These are phyloP conservation scores for Salvia splendens DNA, from an alignment of 257 asterid genomes.

Conservation along the genomic window DNA sequence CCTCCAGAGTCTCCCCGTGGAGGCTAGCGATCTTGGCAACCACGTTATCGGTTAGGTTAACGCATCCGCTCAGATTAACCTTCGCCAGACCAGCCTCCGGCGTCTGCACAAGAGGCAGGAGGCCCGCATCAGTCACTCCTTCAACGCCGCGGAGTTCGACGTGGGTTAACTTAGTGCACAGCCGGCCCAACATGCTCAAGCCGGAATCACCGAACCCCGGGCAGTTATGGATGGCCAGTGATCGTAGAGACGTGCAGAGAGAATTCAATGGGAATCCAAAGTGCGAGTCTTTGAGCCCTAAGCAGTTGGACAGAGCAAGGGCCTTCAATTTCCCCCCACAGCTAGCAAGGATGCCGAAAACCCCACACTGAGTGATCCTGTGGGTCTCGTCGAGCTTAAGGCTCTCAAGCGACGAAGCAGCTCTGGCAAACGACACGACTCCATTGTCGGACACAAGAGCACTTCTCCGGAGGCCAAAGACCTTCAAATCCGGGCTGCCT, in stretches of 20 bases:
- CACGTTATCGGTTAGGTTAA: constrained; percentile 58
- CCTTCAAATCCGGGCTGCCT: constrained; percentile 72
- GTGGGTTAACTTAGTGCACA: constrained; percentile 65
- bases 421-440: constrained; percentile 57
- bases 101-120: constrained; percentile 59
- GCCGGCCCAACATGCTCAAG: constrained; percentile 49
- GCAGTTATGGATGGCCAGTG: constrained; percentile 68
- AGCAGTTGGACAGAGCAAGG: constrained; percentile 63
- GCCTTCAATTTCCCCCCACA: constrained; percentile 60
- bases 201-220: constrained; percentile 68
- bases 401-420: constrained; percentile 58
- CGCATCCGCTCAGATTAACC: constrained; percentile 71
- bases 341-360: constrained; percentile 62
- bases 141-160: constrained; percentile 57
- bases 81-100: constrained; percentile 61
- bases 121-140: constrained; percentile 64
- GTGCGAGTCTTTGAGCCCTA: constrained; percentile 60
- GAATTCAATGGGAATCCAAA: constrained; percentile 42
- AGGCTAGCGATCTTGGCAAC: constrained; percentile 52
- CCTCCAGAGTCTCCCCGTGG: constrained; percentile 68
- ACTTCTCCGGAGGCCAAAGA: constrained; percentile 52
- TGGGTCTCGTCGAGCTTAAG: constrained; percentile 73
- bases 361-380: constrained; percentile 72
- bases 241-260: constrained; percentile 52
- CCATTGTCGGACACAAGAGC: constrained; percentile 75